A percentile compares a stretch with the other conserved stretches of the same genome.
These are phyloP conservation scores for Saccharomycopsis selenospora DNA, from an alignment of 805 yeast species.

Conservation along the genomic window DNA sequence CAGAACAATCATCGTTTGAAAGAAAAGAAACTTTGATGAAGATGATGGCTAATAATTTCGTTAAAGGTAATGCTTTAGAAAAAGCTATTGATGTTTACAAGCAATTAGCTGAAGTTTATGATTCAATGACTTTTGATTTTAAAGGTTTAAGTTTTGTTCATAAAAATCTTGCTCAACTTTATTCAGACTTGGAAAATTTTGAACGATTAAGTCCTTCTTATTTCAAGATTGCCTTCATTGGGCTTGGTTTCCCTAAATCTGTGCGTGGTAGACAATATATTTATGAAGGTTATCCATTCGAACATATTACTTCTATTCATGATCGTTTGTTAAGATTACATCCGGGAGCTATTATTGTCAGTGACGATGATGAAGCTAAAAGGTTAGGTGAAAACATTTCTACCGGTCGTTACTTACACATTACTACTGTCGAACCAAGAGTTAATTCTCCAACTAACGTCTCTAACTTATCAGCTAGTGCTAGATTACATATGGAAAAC, in stretches of 20 bases:
- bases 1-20: slow-evolving; percentile 74
- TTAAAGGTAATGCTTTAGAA: slow-evolving; percentile 67
- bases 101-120: slow-evolving; percentile 71
- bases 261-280: slow-evolving; percentile 71
- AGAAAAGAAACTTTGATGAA: slow-evolving; percentile 68
- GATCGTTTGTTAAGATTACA: slow-evolving; percentile 65
- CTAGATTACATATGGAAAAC: slow-evolving; percentile 67
- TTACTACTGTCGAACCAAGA: slow-evolving; percentile 65
- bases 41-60: slow-evolving; percentile 61
- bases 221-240: slow-evolving; percentile 73
- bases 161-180: slow-evolving; percentile 59
- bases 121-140: slow-evolving; percentile 64
- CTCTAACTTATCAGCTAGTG: slow-evolving; percentile 41
- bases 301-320: slow-evolving; percentile 76
- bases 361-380: slow-evolving; percentile 49
- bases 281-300: slow-evolving; percentile 82
- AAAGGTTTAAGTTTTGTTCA: slow-evolving; percentile 68
- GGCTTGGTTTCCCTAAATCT: slow-evolving; percentile 76
- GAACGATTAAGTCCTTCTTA: slow-evolving; percentile 72
- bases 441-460: slow-evolving; percentile 40
- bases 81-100: slow-evolving; percentile 74
- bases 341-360: slow-evolving; percentile 73
- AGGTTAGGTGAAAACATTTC: slow-evolving; percentile 43
- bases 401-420: slow-evolving; percentile 67
- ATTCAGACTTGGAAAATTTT: slow-evolving; percentile 54